Percentiles rank a stretch among this genome's conserved stretches.
phyloP scores from a whole-genome alignment of 2,329 filamentous ascomycete species.

The Rutstroemia sp. region DNA sequence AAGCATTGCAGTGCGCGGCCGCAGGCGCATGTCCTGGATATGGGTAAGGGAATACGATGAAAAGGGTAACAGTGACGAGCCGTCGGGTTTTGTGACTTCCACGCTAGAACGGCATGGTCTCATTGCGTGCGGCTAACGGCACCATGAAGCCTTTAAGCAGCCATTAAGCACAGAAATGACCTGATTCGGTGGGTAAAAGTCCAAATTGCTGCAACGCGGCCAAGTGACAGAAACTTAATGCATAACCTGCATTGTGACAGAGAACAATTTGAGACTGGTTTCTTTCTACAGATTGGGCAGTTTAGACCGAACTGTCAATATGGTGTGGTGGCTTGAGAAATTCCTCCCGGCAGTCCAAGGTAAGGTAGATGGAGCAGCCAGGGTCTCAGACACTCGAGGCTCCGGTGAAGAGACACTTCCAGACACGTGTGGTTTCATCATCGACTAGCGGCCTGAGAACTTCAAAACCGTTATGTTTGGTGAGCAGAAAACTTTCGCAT shows the following conservation, averaged over 20 bases:
- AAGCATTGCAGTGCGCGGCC: slow-evolving; percentile 16
- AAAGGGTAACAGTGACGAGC: slow-evolving; percentile 18
- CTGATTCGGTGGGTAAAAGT: background rate
- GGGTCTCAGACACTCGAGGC: slow-evolving; percentile 1
- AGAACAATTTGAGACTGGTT: too few species aligned
- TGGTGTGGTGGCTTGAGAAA: background rate
- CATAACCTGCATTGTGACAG: background rate
- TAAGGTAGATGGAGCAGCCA: too few species aligned
- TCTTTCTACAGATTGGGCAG: background rate
- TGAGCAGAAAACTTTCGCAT: background rate
- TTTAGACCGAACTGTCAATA: background rate
- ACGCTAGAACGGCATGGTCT: background rate
- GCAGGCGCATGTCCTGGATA: slow-evolving; percentile 8
- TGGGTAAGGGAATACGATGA: slow-evolving; percentile 10
- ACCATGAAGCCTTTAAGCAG: background rate
- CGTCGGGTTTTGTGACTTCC: slow-evolving; percentile 5
- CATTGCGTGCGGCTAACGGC: background rate
- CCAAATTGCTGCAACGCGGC: background rate
- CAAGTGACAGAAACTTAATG: slow-evolving; percentile 1
- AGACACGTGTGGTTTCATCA: slow-evolving; percentile 3
- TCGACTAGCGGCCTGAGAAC: background rate
- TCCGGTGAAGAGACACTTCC: background rate
- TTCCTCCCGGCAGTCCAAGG: background rate
- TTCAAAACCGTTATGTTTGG: background rate
- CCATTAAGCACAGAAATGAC: background rate